Evolutionary conservation across 1,284 basidiomycete genomes (phyloP), one percentile per base, ranked within the genome.

Genomic region (Ceratobasidium sp.): DNA sequence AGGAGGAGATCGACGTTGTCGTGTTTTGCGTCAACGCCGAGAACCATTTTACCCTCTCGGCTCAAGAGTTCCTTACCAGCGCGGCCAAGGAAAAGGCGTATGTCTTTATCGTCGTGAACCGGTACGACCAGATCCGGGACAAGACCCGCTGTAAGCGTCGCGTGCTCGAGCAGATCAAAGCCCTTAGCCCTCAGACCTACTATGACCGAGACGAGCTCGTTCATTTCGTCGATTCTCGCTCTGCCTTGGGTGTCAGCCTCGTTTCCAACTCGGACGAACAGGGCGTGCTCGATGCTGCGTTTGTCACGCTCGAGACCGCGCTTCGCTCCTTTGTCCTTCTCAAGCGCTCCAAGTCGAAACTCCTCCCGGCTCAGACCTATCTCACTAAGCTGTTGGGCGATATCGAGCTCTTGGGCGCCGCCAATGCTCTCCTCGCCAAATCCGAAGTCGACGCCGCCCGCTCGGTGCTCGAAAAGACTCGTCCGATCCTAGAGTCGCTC

Each of bases 11-110:
- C 76, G 98, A 99, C 83, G 97, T 99, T 40, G 92, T 99, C 77
- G 97, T 99, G 75, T 99, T 99, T 84, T 96, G 99, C 80, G 96
- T 99, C 66, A 96, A 94, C 0, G 96, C 98, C 7, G 97, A 99
- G 86, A 99, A 99, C 85, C 97, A 99, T 87, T 98, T 99, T 84
- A 99, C 98, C 0, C 89, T 98, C 7, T 97, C 96, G 0, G 95
- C 96, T 10, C 95, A 94, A 83, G 97, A 99, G 85, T 99, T 99
- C 87, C 89, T 99, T 61, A 91, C 88, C 88, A 96, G 92, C 82
- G 97, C 98, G 0, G 94, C 94, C 85, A 94, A 96, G 83, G 98
- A 99, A 87, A 99, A 99, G 88, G 96, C 97, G 0, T 98, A 98
- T 84, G 88, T 99, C 52, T 99, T 99, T 87, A 94, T 99, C 82